Evolutionary conservation across 2,329 filamentous ascomycete genomes (phyloP).

Genomic region (Fusarium sp.): DNA sequence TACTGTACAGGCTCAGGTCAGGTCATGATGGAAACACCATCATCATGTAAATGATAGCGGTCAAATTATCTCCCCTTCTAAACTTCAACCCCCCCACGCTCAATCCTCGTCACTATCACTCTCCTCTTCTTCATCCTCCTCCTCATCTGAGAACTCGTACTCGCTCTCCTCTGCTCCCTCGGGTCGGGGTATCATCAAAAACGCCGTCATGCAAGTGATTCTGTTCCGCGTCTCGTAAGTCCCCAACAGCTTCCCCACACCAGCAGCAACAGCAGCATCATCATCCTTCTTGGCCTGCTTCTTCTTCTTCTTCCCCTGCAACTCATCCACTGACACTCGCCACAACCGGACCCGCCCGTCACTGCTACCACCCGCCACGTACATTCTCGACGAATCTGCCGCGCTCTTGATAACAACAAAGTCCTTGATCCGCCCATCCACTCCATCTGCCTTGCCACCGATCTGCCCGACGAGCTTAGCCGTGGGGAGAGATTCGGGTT

Average conservation of each 20-base stretch:
- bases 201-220: constrained; percentile 89
- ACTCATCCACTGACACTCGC: constrained; percentile 64
- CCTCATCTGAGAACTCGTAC: constrained; percentile 60
- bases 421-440: constrained; percentile 85
- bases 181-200: constrained; percentile 81
- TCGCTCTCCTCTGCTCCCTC: constrained; percentile 72
- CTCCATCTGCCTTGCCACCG: constrained; percentile 77
- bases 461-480: constrained; percentile 81
- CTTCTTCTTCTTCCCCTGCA: constrained; percentile 51
- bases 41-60: constrained; percentile 6
- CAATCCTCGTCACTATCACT: constrained; percentile 54
- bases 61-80: constrained; percentile 5
- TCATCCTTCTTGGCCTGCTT: constrained; percentile 37
- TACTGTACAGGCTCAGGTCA: not conserved
- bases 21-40: constrained; percentile 13
- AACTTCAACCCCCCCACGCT: not conserved
- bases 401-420: constrained; percentile 74
- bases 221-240: constrained; percentile 87
- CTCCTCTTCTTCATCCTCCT: constrained; percentile 52
- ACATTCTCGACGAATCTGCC: constrained; percentile 55
- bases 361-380: constrained; percentile 82
- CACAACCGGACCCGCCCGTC: constrained; percentile 89
- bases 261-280: constrained; percentile 7
- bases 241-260: constrained; percentile 75
- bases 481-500: constrained; percentile 58